Evolutionary conservation across 176 grass and related monocot genomes (phyloP).

Genomic region (Rhynchospora breviuscula): DNA sequence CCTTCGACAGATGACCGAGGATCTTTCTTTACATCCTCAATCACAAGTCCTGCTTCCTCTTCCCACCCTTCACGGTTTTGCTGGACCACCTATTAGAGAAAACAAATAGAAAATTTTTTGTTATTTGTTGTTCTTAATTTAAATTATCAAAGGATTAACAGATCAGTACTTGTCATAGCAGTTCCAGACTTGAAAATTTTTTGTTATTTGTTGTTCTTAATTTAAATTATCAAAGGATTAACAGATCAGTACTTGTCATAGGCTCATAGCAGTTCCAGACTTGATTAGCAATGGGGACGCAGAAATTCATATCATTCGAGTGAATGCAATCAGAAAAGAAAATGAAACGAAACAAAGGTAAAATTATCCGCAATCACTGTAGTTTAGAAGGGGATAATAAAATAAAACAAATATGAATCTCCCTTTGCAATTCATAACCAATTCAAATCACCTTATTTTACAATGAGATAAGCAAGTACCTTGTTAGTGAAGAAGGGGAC

Average conservation of each 20-base stretch:
- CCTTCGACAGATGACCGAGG: slow-evolving; percentile 39
- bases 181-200: too few species aligned
- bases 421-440: background rate
- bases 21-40: slow-evolving; percentile 57
- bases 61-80: slow-evolving; percentile 80
- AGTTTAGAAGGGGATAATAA: too few species aligned
- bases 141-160: background rate
- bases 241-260: background rate
- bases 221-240: background rate
- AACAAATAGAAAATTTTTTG: background rate
- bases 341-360: background rate
- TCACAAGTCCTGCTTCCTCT: slow-evolving; percentile 65
- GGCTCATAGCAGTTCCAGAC: background rate
- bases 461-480: slow-evolving; percentile 18
- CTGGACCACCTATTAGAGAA: slow-evolving; percentile 39
- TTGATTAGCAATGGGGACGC: background rate
- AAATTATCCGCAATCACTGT: background rate
- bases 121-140: background rate
- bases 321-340: background rate
- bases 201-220: background rate
- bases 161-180: background rate
- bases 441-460: background rate
- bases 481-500: slow-evolving; percentile 93
- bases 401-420: background rate
- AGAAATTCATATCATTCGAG: background rate